phyloP scores from a whole-genome alignment of 345 rosid species.

The Combretum micranthum region DNA sequence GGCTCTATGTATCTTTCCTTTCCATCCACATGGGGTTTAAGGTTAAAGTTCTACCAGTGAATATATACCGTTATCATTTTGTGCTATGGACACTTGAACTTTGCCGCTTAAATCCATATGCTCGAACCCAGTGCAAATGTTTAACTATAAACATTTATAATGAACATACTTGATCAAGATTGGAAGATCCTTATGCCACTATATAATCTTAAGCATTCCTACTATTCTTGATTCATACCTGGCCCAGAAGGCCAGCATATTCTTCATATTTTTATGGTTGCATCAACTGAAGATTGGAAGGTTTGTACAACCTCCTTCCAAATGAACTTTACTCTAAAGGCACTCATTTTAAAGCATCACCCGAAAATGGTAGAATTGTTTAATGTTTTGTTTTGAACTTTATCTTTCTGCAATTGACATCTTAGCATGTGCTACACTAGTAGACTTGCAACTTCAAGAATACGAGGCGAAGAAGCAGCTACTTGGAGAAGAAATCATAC shows the following conservation, averaged over 20 bases:
- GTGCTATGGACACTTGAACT: conserved; percentile 61
- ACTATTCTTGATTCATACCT: conserved; percentile 80
- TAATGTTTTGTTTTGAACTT: no score
- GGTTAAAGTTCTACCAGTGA: conserved; percentile 74
- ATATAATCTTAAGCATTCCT: conserved; percentile 94
- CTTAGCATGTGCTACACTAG: no score
- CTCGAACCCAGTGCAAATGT: neutral
- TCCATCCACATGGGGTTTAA: conserved; percentile 95
- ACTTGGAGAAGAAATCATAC: conserved; percentile 51
- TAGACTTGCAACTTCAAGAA: conserved; percentile 63
- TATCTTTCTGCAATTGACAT: no score
- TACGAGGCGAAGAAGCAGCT: conserved; percentile 72
- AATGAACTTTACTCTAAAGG: no score
- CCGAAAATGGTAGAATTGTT: conserved; percentile 3
- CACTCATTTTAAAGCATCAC: no score
- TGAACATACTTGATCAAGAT: conserved; percentile 59
- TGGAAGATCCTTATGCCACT: conserved; percentile 85
- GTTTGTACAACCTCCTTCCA: conserved; percentile 18
- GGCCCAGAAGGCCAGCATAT: conserved; percentile 83
- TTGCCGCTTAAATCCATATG: neutral
- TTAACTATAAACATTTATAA: neutral
- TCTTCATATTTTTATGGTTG: conserved; percentile 83
- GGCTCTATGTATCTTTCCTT: conserved; percentile 97
- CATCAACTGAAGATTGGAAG: conserved; percentile 89
- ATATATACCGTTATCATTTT: conserved; percentile 93